Conservation (phyloP, 768 basidiomycete genomes). For the Hygrocybe punicea region DNA sequence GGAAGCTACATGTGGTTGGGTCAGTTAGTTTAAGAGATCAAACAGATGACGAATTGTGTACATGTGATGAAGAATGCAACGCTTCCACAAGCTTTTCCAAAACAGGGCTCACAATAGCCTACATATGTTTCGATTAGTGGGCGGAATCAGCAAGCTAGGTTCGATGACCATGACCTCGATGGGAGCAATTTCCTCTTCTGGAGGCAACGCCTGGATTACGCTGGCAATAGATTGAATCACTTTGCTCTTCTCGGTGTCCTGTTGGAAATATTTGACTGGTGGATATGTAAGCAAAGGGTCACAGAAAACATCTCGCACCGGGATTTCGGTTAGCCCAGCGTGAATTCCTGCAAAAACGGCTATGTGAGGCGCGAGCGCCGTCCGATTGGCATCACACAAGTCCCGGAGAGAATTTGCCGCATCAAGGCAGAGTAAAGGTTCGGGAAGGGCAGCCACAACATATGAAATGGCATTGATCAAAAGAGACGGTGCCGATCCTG, state of each 20-base stretch:
- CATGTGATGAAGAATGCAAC: conserved; percentile 51
- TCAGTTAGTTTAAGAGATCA: neutral
- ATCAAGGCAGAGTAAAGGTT: conserved; percentile 58
- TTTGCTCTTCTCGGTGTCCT: conserved; percentile 86
- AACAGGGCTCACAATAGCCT: conserved; percentile 77
- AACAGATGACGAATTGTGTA: conserved; percentile 32
- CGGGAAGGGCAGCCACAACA: conserved; percentile 67
- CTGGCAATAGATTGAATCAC: conserved; percentile 91
- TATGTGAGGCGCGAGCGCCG: conserved; percentile 80
- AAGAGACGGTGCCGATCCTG: conserved; percentile 38
- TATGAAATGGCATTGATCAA: conserved; percentile 66
- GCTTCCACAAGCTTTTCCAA: conserved; percentile 65
- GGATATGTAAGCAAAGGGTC: conserved; percentile 2
- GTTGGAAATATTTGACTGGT: neutral
- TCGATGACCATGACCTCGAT: conserved; percentile 49
- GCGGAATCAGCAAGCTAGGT: neutral
- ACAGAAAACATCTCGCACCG: conserved; percentile 45
- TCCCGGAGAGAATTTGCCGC: conserved; percentile 83
- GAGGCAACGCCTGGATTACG: conserved; percentile 86
- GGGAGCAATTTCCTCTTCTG: conserved; percentile 71
- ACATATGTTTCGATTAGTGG: conserved; percentile 6
- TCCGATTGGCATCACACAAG: conserved; percentile 85
- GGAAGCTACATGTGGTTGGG: conserved; percentile 48
- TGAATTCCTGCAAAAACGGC: conserved; percentile 81
- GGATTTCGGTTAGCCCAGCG: conserved; percentile 67